Conservation (phyloP, 2,329 filamentous ascomycete genomes). For the Trichophyton benhamiae region DNA sequence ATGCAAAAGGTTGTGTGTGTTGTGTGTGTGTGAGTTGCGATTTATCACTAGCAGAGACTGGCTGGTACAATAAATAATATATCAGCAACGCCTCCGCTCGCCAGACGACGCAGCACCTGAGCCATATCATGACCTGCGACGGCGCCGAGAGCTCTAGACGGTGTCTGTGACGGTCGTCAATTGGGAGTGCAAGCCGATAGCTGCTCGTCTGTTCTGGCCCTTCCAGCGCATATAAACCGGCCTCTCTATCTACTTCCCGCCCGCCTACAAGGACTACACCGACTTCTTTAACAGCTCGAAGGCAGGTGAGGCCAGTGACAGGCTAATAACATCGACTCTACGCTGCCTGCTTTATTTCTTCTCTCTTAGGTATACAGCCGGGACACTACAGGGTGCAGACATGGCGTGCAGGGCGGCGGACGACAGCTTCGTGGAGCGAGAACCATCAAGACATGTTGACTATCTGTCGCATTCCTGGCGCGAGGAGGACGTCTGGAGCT, state of each 20-base stretch:
- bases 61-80: no score
- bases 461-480: constrained; percentile 88
- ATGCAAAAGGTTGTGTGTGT: no score
- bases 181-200: no score
- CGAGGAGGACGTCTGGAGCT: constrained; percentile 95
- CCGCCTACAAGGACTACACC: background rate
- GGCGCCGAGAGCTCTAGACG: no score
- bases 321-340: background rate
- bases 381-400: background rate
- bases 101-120: no score
- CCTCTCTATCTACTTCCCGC: background rate
- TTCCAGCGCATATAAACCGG: background rate
- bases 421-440: constrained; percentile 60
- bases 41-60: no score
- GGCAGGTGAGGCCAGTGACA: background rate
- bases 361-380: background rate
- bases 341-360: background rate
- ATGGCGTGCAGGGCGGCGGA: constrained; percentile 34
- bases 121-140: no score
- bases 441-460: constrained; percentile 82
- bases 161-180: no score
- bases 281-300: background rate
- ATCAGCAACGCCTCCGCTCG: no score
- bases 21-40: no score
- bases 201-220: background rate